phyloP scores from a whole-genome alignment of 2,329 filamentous ascomycete genomes.

The Zymoseptoria crescenta region DNA sequence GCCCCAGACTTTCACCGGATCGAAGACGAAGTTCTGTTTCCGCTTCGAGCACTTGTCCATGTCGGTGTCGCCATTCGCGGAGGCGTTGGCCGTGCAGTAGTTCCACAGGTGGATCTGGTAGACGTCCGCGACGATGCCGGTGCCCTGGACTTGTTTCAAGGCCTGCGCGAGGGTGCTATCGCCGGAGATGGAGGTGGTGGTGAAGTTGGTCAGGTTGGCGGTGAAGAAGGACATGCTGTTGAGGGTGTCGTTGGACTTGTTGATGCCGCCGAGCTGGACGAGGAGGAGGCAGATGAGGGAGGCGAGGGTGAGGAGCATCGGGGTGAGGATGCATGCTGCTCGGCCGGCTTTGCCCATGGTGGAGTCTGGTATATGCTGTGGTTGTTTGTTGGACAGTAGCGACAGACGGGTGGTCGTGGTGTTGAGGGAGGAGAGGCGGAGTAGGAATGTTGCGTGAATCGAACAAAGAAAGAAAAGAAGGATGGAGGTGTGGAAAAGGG shows the following conservation, averaged over 20 bases:
- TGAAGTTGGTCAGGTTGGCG: conserved; percentile 32
- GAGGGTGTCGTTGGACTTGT: conserved; percentile 27
- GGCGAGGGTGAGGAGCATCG: conserved; percentile 71
- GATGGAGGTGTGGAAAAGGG: conserved; percentile 4
- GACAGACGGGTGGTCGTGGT: neutral
- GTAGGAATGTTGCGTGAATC: neutral
- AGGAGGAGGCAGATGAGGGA: conserved; percentile 62
- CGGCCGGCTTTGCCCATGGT: conserved; percentile 67
- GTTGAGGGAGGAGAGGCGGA: neutral
- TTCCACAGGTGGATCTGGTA: conserved; percentile 83
- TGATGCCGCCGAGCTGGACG: conserved; percentile 51
- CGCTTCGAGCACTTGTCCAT: conserved; percentile 60
- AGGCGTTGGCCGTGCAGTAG: conserved; percentile 61
- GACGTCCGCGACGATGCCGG: conserved; percentile 54
- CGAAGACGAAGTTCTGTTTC: conserved; percentile 68
- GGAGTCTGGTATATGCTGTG: conserved; percentile 1
- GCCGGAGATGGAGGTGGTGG: conserved; percentile 22
- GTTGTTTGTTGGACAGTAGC: neutral
- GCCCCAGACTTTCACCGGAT: conserved; percentile 58
- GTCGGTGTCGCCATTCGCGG: conserved; percentile 29
- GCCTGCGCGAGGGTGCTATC: conserved; percentile 29
- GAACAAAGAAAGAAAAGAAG: neutral
- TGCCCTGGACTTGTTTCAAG: conserved; percentile 31
- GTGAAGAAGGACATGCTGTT: conserved; percentile 45
- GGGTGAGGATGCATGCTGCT: conserved; percentile 78